These are phyloP conservation scores for Aspergillus fumigatus DNA, from an alignment of 2,329 filamentous ascomycete genomes.

Conservation along the genomic window DNA sequence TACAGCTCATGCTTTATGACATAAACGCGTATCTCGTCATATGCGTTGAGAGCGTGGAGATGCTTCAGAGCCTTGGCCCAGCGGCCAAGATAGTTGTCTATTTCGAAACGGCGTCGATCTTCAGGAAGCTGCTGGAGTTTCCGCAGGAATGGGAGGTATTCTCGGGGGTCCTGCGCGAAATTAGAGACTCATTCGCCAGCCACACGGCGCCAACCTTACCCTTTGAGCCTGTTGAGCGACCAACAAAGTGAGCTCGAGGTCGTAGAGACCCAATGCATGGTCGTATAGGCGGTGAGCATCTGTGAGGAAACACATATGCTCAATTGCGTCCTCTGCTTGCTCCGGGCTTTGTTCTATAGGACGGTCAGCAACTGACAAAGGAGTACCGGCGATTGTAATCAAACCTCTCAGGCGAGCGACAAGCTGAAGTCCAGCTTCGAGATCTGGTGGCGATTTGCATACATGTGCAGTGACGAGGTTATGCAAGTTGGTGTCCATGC, in stretches of 20 bases:
- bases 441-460: slow-evolving; percentile 84
- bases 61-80: slow-evolving; percentile 72
- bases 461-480: slow-evolving; percentile 94
- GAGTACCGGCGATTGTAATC: slow-evolving; percentile 5
- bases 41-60: slow-evolving; percentile 67
- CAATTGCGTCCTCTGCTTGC: slow-evolving; percentile 80
- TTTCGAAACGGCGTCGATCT: slow-evolving; percentile 70
- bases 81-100: slow-evolving; percentile 81
- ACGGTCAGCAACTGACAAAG: slow-evolving; percentile 11
- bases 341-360: slow-evolving; percentile 55
- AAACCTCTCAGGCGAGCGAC: slow-evolving; percentile 64
- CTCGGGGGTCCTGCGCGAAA: slow-evolving; percentile 67
- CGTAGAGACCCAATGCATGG: slow-evolving; percentile 82
- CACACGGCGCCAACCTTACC: slow-evolving; percentile 26
- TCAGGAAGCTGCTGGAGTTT: slow-evolving; percentile 70
- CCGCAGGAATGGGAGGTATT: slow-evolving; percentile 93
- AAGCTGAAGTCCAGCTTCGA: slow-evolving; percentile 76
- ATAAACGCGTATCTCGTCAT: slow-evolving; percentile 75
- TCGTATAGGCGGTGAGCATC: slow-evolving; percentile 92
- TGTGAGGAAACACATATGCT: slow-evolving; percentile 95
- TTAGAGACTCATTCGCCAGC: slow-evolving; percentile 7
- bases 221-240: slow-evolving; percentile 95
- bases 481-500: slow-evolving; percentile 66
- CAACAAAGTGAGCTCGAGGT: slow-evolving; percentile 81
- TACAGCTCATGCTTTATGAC: slow-evolving; percentile 76